phyloP scores from a whole-genome alignment of 2,329 filamentous ascomycete species.

The Aspergillus sp. region DNA sequence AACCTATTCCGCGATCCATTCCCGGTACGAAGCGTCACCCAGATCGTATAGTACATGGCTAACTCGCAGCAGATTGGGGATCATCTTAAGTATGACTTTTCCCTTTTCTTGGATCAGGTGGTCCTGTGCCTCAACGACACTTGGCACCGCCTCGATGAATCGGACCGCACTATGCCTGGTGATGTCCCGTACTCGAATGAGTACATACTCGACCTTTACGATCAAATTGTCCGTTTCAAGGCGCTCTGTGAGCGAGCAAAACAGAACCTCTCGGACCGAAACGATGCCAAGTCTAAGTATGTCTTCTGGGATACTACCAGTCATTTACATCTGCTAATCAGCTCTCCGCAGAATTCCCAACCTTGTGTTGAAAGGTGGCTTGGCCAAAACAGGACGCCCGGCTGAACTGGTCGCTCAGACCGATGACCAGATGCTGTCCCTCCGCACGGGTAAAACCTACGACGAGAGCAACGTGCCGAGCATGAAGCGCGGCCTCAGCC shows the following conservation, averaged over 20 bases:
- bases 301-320: conserved; percentile 7
- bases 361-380: conserved; percentile 76
- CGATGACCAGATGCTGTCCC: conserved; percentile 75
- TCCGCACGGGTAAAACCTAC: conserved; percentile 67
- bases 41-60: conserved; percentile 66
- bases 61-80: neutral
- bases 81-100: too few relatives aligned
- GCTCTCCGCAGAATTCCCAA: conserved; percentile 53
- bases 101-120: neutral
- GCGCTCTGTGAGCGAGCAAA: conserved; percentile 75
- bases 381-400: conserved; percentile 76
- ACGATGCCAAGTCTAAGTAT: conserved; percentile 50
- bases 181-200: conserved; percentile 92
- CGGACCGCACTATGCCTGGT: conserved; percentile 77
- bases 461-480: conserved; percentile 41
- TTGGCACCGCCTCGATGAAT: conserved; percentile 79
- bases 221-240: conserved; percentile 89
- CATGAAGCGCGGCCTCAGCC: conserved; percentile 53
- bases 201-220: conserved; percentile 94
- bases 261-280: conserved; percentile 51
- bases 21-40: conserved; percentile 73
- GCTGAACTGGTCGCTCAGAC: conserved; percentile 80
- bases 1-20: conserved; percentile 89
- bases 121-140: conserved; percentile 77
- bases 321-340: neutral